phyloP scores from a whole-genome alignment of 148 eudicot species.

The Polygonum aviculare region DNA sequence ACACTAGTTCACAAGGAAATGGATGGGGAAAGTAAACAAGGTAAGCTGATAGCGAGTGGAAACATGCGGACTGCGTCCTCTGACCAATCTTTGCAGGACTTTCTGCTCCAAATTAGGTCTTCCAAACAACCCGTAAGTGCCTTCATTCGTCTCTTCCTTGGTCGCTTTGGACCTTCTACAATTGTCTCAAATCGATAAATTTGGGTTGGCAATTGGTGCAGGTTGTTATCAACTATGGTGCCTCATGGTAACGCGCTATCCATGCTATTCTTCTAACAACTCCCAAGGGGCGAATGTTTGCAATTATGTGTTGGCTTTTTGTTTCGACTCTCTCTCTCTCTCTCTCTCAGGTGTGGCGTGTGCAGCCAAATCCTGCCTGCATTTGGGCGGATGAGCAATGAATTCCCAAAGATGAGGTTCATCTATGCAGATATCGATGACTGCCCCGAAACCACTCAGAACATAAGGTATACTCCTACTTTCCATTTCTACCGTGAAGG shows the following conservation, averaged over 20 bases:
- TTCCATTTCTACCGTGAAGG: conserved; percentile 92
- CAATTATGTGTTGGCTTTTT: not conserved
- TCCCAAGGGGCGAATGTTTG: no score
- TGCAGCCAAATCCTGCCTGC: conserved; percentile 73
- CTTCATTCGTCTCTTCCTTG: not conserved
- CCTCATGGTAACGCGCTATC: conserved; percentile 53
- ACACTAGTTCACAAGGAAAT: not conserved
- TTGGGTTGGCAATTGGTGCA: conserved; percentile 31
- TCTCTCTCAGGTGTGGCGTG: conserved; percentile 48
- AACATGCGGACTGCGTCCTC: conserved; percentile 38
- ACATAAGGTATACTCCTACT: conserved; percentile 76
- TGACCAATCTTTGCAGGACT: conserved; percentile 45
- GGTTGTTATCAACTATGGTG: conserved; percentile 84
- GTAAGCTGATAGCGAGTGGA: not conserved
- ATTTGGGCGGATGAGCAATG: conserved; percentile 50
- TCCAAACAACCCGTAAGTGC: conserved; percentile 55
- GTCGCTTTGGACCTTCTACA: not conserved
- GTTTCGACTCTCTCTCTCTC: no score
- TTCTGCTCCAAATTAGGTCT: conserved; percentile 51
- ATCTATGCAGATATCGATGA: conserved; percentile 84
- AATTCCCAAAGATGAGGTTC: conserved; percentile 70
- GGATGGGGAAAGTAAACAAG: conserved; percentile 1
- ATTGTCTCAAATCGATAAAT: not conserved
- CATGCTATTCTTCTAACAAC: no score
- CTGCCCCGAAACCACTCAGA: conserved; percentile 81